Conservation (phyloP, 2,329 filamentous ascomycete genomes). For the Colletotrichum magnum region DNA sequence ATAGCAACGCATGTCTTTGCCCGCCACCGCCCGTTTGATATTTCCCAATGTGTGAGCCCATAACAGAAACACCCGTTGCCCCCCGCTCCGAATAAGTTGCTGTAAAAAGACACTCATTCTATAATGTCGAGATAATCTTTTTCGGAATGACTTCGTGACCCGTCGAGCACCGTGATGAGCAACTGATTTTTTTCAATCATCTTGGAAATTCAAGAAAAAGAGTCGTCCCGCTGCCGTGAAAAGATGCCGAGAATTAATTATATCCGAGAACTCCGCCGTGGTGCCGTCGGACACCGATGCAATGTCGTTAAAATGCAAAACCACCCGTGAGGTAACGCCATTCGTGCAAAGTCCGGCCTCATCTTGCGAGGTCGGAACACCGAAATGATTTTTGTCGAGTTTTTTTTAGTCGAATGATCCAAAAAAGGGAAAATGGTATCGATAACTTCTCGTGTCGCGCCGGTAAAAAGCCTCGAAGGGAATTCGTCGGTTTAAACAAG, state of each 20-base stretch:
- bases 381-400: slow-evolving; percentile 39
- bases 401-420: slow-evolving; percentile 42
- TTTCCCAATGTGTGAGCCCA: slow-evolving; percentile 50
- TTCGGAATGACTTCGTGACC: slow-evolving; percentile 47
- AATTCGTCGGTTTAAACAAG: slow-evolving; percentile 49
- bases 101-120: slow-evolving; percentile 59
- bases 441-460: slow-evolving; percentile 59
- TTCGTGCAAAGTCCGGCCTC: slow-evolving; percentile 59
- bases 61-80: slow-evolving; percentile 55
- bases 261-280: slow-evolving; percentile 60
- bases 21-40: slow-evolving; percentile 49
- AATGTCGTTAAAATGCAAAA: slow-evolving; percentile 62
- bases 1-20: slow-evolving; percentile 51
- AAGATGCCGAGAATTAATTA: slow-evolving; percentile 45
- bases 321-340: slow-evolving; percentile 56
- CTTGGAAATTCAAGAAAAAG: slow-evolving; percentile 52
- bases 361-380: slow-evolving; percentile 48
- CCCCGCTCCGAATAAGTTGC: slow-evolving; percentile 46
- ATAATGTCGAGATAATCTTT: slow-evolving; percentile 64
- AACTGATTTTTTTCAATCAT: slow-evolving; percentile 57
- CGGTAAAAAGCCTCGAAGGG: slow-evolving; percentile 46
- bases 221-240: slow-evolving; percentile 52
- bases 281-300: slow-evolving; percentile 62
- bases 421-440: slow-evolving; percentile 58
- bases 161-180: slow-evolving; percentile 50